phyloP scores from a whole-genome alignment of 129 eudicot species.

The Flaveria linearis region DNA sequence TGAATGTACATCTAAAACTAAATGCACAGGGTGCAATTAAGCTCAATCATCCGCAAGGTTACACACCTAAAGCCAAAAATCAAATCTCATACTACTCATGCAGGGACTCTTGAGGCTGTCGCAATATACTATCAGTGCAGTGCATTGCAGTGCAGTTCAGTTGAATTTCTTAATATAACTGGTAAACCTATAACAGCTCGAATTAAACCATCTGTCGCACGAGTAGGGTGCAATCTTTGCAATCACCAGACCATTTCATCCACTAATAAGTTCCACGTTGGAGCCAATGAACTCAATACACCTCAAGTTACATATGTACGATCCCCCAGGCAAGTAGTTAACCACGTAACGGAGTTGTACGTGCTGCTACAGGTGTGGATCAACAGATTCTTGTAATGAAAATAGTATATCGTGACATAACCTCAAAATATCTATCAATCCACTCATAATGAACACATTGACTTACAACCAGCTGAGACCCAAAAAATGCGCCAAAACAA shows the following conservation, averaged over 20 bases:
- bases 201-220: not conserved
- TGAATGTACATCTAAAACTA: conserved; percentile 11
- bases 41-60: not conserved
- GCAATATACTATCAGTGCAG: not conserved
- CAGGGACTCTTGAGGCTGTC: not conserved
- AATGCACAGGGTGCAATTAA: not conserved
- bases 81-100: not conserved
- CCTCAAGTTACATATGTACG: not conserved
- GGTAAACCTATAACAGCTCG: not conserved
- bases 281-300: not conserved
- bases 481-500: not conserved
- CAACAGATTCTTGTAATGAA: conserved; percentile 4
- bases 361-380: not conserved
- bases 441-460: not conserved
- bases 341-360: not conserved
- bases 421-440: conserved; percentile 10
- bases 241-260: conserved; percentile 16
- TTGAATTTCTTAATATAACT: not conserved
- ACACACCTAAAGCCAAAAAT: not conserved
- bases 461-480: not conserved
- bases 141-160: not conserved
- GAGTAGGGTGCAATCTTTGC: not conserved
- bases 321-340: not conserved
- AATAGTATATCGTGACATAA: not conserved
- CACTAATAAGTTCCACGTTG: not conserved